A percentile compares a stretch with the other conserved stretches of the same genome.
Conservation (phyloP, 192 early-diverging fungal genomes). For the Umbelopsis vinacea region DNA sequence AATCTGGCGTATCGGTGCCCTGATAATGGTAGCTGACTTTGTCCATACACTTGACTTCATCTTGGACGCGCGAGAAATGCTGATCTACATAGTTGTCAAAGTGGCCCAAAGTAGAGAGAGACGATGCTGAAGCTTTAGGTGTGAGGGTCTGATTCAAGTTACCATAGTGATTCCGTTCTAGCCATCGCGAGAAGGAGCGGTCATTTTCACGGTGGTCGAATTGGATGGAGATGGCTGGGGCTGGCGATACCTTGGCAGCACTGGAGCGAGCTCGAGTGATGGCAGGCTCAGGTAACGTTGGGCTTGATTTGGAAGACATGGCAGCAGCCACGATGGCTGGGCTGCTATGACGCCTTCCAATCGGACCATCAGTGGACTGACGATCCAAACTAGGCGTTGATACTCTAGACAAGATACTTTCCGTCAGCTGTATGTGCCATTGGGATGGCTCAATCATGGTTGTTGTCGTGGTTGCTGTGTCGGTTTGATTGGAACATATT, state of each 20-base stretch:
- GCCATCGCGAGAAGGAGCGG: neutral
- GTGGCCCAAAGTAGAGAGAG: neutral
- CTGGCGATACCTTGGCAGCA: neutral
- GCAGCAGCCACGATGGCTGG: neutral
- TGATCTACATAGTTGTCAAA: constrained; percentile 12
- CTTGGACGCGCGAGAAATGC: neutral
- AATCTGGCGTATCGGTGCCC: neutral
- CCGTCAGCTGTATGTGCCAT: constrained; percentile 10
- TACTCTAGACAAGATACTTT: constrained; percentile 2
- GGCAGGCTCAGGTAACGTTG: neutral
- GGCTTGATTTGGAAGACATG: neutral
- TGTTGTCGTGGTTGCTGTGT: neutral
- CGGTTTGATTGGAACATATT: neutral
- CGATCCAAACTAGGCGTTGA: neutral
- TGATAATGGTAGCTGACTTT: neutral
- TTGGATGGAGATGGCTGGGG: constrained; percentile 2
- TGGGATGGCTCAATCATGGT: neutral
- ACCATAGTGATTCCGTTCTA: neutral
- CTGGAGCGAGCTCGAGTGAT: constrained; percentile 3
- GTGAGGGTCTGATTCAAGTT: neutral
- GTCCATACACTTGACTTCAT: constrained; percentile 1
- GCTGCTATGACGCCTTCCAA: neutral
- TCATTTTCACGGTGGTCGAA: constrained; percentile 7
- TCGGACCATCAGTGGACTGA: neutral
- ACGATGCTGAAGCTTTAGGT: neutral